Evolutionary conservation across 2,329 filamentous ascomycete species (phyloP).

Genomic region (Penicillium sp.): DNA sequence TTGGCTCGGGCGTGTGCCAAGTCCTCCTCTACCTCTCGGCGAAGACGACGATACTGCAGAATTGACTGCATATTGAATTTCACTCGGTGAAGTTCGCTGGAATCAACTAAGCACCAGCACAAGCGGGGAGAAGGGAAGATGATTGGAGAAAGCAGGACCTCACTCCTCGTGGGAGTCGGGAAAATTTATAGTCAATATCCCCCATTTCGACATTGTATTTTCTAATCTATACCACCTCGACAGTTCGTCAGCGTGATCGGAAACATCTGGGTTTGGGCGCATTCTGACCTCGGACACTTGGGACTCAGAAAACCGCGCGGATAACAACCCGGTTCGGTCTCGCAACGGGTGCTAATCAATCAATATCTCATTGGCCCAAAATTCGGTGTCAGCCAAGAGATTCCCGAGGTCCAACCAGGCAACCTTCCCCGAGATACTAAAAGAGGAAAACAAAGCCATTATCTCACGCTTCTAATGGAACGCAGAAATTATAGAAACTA

Average conservation of each 20-base stretch:
- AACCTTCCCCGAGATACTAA: background rate
- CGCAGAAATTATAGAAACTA: background rate
- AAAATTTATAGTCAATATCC: background rate
- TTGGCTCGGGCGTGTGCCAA: conserved; percentile 5
- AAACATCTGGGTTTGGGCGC: background rate
- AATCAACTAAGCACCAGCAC: background rate
- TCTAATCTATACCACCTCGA: background rate
- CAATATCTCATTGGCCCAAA: background rate
- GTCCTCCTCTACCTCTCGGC: conserved; percentile 2
- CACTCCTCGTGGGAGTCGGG: background rate
- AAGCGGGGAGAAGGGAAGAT: background rate
- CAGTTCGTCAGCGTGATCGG: background rate
- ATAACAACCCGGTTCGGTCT: background rate
- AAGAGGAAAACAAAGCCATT: background rate
- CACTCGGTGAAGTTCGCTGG: background rate
- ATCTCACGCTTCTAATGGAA: background rate
- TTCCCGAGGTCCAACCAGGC: background rate
- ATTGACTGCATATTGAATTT: background rate
- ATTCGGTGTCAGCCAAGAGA: background rate
- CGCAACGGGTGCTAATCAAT: background rate
- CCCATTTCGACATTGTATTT: background rate
- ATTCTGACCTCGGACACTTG: background rate
- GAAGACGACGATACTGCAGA: conserved; percentile 1
- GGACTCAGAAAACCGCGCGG: background rate
- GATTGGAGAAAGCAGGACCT: background rate